Percentiles rank a stretch among this genome's conserved stretches.
These are phyloP conservation scores for Trifolium pratense DNA, from an alignment of 306 rosid genomes.

Conservation along the genomic window DNA sequence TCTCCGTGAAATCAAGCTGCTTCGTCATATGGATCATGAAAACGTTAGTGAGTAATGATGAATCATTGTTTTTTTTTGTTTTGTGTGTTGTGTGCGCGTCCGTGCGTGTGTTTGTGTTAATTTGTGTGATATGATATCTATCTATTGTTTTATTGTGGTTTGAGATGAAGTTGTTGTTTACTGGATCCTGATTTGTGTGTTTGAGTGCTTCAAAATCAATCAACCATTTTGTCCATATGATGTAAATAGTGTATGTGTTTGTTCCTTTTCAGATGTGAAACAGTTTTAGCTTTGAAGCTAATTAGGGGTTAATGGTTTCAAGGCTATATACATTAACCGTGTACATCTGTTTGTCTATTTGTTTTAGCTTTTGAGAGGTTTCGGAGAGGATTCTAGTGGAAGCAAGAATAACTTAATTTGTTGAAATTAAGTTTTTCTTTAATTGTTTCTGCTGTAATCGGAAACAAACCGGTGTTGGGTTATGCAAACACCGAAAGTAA, in stretches of 20 bases:
- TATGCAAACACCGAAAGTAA: conserved; percentile 5
- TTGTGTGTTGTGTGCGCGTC: not conserved
- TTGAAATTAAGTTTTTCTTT: not conserved
- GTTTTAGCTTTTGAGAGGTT: not conserved
- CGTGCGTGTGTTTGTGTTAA: not conserved
- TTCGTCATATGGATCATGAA: conserved; percentile 98
- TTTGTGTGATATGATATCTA: not conserved
- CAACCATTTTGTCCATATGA: not conserved
- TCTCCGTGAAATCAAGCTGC: conserved; percentile 95
- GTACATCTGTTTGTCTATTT: not conserved
- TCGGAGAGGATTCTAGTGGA: not conserved
- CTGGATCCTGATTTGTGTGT: conserved; percentile 29
- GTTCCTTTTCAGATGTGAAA: conserved; percentile 28
- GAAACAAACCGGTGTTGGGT: not conserved
- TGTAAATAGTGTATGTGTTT: conserved; percentile 2
- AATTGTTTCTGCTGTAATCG: not conserved
- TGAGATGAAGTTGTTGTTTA: conserved; percentile 11
- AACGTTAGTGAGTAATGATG: conserved; percentile 65
- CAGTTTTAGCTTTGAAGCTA: not conserved
- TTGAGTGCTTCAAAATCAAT: conserved; percentile 2
- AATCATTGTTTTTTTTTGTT: not conserved
- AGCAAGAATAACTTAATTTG: not conserved
- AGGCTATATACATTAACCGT: not conserved
- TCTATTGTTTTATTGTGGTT: not conserved
- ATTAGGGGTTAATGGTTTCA: not conserved